Conservation (phyloP, 257 asterid genomes). For the Ocimum tenuiflorum region DNA sequence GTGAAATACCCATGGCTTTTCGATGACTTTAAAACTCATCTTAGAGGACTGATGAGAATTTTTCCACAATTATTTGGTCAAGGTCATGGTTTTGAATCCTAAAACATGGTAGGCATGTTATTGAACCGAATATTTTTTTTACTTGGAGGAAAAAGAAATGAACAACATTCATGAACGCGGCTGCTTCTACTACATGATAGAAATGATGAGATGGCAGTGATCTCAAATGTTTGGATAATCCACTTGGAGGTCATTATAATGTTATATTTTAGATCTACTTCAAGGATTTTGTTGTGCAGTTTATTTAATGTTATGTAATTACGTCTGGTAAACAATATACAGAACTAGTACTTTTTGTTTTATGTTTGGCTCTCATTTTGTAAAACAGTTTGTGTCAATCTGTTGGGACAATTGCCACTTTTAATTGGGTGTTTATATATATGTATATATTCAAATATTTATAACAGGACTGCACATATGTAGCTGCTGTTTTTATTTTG, state of each 20-base stretch:
- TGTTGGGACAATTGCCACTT: background rate
- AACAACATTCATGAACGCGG: background rate
- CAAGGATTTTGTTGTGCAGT: too few relatives aligned
- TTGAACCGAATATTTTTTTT: background rate
- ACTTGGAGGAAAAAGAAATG: background rate
- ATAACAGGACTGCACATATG: background rate
- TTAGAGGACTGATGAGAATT: background rate
- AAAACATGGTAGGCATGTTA: background rate
- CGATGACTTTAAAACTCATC: background rate
- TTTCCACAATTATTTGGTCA: background rate
- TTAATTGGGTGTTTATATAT: too few relatives aligned
- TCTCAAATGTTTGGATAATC: background rate
- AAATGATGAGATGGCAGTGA: constrained; percentile 9
- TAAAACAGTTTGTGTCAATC: background rate
- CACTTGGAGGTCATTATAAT: background rate
- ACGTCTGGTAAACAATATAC: background rate
- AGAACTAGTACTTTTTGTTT: background rate
- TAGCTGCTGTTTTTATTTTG: background rate
- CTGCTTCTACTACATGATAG: background rate
- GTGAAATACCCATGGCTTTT: background rate
- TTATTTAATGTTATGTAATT: background rate
- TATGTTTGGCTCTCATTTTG: too few relatives aligned
- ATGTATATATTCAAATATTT: background rate
- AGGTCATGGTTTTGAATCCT: too few relatives aligned
- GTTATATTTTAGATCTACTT: background rate